Conservation (phyloP, 2,329 filamentous ascomycete genomes). For the Trichophyton rubrum region DNA sequence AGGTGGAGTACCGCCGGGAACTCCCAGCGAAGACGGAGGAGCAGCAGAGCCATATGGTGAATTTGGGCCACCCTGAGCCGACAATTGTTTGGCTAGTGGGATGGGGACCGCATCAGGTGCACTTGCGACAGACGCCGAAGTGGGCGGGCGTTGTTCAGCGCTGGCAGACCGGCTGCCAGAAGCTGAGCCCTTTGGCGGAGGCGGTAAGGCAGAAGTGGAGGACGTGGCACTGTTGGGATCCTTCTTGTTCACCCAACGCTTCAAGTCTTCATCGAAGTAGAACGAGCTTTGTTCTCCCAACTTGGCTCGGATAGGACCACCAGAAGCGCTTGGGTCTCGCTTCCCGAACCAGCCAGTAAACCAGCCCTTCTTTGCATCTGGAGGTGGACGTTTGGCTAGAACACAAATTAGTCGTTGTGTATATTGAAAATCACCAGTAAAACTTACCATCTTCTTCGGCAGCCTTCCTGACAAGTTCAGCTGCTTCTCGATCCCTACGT, state of each 20-base stretch:
- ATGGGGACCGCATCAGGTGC: conserved; percentile 13
- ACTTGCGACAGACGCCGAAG: conserved; percentile 9
- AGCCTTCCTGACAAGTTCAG: conserved; percentile 72
- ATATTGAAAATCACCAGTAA: conserved; percentile 1
- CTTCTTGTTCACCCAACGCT: conserved; percentile 98
- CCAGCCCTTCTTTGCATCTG: conserved; percentile 47
- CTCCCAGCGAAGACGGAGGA: conserved; percentile 15
- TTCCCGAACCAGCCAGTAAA: conserved; percentile 72
- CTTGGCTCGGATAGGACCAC: conserved; percentile 69
- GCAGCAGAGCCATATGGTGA: conserved; percentile 15
- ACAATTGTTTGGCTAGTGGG: neutral
- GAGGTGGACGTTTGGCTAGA: conserved; percentile 27
- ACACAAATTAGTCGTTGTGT: conserved; percentile 11
- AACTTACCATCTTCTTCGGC: conserved; percentile 54
- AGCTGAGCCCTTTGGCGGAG: conserved; percentile 55
- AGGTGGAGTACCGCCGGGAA: conserved; percentile 22
- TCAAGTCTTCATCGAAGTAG: conserved; percentile 87
- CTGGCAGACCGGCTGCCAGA: conserved; percentile 43
- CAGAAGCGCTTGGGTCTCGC: conserved; percentile 46
- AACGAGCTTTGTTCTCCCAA: conserved; percentile 88
- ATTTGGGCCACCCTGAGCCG: conserved; percentile 5
- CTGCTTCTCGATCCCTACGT: conserved; percentile 64
- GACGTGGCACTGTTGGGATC: conserved; percentile 51
- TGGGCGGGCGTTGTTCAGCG: conserved; percentile 41
- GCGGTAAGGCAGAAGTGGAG: conserved; percentile 53